Percentiles rank a stretch among this genome's conserved stretches.
Evolutionary conservation across 192 early-diverging fungal species (phyloP).

Genomic region (Backusella tuberculispora): DNA sequence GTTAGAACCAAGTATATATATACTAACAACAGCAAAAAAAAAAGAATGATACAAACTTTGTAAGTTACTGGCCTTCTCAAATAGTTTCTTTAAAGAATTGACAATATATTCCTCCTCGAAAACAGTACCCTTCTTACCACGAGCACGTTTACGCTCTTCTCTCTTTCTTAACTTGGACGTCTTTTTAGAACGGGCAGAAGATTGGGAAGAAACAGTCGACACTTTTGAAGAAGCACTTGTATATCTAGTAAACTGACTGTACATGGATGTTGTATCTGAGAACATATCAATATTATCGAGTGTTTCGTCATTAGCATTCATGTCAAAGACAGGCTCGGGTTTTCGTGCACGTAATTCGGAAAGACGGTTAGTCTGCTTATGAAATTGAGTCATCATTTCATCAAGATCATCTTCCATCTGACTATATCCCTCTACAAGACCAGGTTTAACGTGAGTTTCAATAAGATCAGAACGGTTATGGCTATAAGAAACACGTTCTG

Average conservation of each 20-base stretch:
- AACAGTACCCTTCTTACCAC: conserved; percentile 86
- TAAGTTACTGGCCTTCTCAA: conserved; percentile 56
- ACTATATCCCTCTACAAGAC: conserved; percentile 54
- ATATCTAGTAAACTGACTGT: conserved; percentile 82
- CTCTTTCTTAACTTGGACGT: conserved; percentile 73
- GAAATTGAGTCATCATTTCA: conserved; percentile 65
- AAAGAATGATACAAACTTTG: conserved; percentile 52
- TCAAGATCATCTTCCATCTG: conserved; percentile 67
- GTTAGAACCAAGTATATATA: conserved; percentile 20
- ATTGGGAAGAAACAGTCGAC: conserved; percentile 53
- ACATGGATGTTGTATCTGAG: conserved; percentile 95
- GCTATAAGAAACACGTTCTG: conserved; percentile 63
- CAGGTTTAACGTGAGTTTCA: conserved; percentile 75
- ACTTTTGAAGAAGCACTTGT: conserved; percentile 67
- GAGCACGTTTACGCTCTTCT: conserved; percentile 75
- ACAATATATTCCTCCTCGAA: conserved; percentile 93
- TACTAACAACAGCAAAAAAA: background rate
- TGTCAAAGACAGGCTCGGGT: conserved; percentile 41
- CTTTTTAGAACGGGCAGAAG: conserved; percentile 47
- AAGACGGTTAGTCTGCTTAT: conserved; percentile 62
- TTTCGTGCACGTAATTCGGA: conserved; percentile 61
- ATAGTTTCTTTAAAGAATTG: conserved; percentile 65
- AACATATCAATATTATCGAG: conserved; percentile 92
- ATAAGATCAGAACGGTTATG: conserved; percentile 70
- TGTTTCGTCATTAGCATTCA: conserved; percentile 53